phyloP scores from a whole-genome alignment of 2,329 filamentous ascomycete species.

The Alternaria triticina region DNA sequence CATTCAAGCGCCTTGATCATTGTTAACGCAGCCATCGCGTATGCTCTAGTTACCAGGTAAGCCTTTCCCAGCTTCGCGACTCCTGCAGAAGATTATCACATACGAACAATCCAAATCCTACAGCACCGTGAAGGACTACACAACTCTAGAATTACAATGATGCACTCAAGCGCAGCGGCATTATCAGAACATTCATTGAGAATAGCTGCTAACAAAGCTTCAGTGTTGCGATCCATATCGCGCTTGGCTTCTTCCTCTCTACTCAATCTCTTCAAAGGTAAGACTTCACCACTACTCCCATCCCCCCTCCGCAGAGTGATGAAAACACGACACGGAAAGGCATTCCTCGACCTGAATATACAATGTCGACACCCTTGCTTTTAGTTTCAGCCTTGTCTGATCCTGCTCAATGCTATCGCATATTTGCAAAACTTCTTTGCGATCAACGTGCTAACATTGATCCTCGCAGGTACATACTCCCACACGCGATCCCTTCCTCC shows the following conservation, averaged over 20 bases:
- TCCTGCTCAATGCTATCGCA: constrained; percentile 32
- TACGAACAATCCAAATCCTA: constrained; percentile 66
- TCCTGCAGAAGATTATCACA: constrained; percentile 51
- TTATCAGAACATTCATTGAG: background rate
- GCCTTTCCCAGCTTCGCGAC: constrained; percentile 11
- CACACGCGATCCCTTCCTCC: constrained; percentile 19
- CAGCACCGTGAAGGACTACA: constrained; percentile 59
- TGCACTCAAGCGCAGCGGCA: constrained; percentile 29
- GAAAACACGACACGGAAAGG: constrained; percentile 69
- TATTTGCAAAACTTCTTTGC: constrained; percentile 15
- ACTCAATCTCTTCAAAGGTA: constrained; percentile 50
- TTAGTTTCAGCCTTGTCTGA: constrained; percentile 77
- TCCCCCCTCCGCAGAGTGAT: constrained; percentile 57
- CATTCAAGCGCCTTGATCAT: constrained; percentile 6
- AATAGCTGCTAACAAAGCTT: constrained; percentile 23
- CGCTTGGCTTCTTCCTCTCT: background rate
- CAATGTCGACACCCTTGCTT: constrained; percentile 66
- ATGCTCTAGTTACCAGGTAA: constrained; percentile 19
- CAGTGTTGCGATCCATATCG: constrained; percentile 8
- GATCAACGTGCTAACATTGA: constrained; percentile 34
- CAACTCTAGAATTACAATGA: constrained; percentile 66
- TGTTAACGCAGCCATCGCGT: constrained; percentile 19
- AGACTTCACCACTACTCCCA: constrained; percentile 13
- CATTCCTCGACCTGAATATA: constrained; percentile 72
- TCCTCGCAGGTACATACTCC: constrained; percentile 41